phyloP scores from a whole-genome alignment of 345 rosid genomes.

The Citrus unshiu region DNA sequence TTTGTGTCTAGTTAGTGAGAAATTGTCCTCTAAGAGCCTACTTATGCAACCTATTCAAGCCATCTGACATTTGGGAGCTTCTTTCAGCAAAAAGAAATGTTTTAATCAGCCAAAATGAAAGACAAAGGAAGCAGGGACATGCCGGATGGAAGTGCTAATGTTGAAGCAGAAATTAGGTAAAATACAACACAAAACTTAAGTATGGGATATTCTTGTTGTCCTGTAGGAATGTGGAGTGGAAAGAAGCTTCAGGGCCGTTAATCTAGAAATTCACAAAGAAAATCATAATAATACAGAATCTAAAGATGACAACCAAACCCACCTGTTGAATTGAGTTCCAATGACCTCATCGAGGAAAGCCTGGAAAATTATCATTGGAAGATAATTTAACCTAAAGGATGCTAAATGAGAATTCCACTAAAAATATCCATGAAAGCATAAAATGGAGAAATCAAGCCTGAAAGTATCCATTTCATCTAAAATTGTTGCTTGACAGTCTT shows the following conservation, averaged over 20 bases:
- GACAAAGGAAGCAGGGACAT: neutral
- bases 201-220: neutral
- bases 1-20: neutral
- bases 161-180: neutral
- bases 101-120: neutral
- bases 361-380: neutral
- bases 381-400: neutral
- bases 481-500: neutral
- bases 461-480: neutral
- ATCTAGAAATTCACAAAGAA: neutral
- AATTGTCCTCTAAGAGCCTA: neutral
- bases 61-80: neutral
- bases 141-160: neutral
- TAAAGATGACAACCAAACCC: neutral
- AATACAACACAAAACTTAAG: neutral
- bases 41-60: neutral
- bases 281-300: neutral
- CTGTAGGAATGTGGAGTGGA: neutral
- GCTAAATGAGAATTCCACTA: neutral
- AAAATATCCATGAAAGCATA: neutral
- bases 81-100: constrained; percentile 6
- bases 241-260: neutral
- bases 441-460: neutral
- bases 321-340: neutral
- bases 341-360: neutral